Percentiles rank a stretch among this genome's conserved stretches.
Evolutionary conservation across 345 rosid species (phyloP).

Genomic region (Acer negundo): DNA sequence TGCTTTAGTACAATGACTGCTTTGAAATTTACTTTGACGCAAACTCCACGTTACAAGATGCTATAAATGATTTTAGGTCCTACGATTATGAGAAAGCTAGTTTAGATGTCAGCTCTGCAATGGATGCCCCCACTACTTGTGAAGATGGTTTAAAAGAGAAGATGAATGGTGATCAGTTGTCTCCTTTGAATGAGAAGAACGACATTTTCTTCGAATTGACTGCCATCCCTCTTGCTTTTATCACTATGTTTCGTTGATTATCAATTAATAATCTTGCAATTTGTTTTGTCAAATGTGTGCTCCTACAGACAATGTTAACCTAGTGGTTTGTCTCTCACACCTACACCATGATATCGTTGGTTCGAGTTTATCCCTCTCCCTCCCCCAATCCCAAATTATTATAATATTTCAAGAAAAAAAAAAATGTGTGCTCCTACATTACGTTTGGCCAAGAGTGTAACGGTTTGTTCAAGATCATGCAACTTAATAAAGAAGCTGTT

Average conservation of each 20-base stretch:
- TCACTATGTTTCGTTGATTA: conserved; percentile 29
- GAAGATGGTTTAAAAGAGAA: conserved; percentile 45
- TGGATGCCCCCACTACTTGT: conserved; percentile 42
- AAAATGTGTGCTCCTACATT: no score
- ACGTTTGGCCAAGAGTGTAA: no score
- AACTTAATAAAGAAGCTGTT: no score
- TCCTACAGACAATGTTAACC: no score
- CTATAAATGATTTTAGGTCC: conserved; percentile 13
- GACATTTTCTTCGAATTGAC: conserved; percentile 31
- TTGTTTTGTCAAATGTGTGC: background rate
- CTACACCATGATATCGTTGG: no score
- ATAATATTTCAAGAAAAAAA: no score
- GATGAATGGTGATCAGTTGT: conserved; percentile 10
- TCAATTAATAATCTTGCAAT: background rate
- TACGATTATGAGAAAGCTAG: conserved; percentile 32
- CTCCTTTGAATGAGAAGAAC: conserved; percentile 34
- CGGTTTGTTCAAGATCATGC: no score
- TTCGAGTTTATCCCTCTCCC: no score
- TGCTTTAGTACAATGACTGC: conserved; percentile 39
- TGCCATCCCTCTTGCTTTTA: conserved; percentile 41
- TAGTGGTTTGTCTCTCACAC: no score
- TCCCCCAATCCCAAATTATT: no score
- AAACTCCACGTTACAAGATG: conserved; percentile 18
- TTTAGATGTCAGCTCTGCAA: conserved; percentile 34
- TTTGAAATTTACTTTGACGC: conserved; percentile 38